Percentiles rank a stretch among this genome's conserved stretches.
Conservation (phyloP, 2,329 filamentous ascomycete species). For the Hypocrella siamensis region DNA sequence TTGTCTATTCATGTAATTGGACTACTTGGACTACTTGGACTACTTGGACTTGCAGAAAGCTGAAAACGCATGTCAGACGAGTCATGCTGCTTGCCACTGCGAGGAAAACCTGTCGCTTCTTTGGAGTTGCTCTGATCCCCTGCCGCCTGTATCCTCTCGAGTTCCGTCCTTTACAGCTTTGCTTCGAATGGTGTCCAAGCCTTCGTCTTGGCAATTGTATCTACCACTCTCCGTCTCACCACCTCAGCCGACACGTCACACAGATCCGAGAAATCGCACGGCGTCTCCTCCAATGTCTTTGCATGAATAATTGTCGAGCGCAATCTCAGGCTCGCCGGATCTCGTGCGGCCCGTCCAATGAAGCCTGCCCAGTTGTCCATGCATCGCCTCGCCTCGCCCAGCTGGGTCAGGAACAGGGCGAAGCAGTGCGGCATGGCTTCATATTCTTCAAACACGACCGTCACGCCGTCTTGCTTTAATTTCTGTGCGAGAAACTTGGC, state of each 20-base stretch:
- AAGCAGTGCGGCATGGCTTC: conserved; percentile 74
- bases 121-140: too few species aligned
- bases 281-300: conserved; percentile 32
- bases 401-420: conserved; percentile 35
- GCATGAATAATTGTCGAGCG: conserved; percentile 31
- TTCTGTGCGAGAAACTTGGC: conserved; percentile 41
- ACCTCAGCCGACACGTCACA: conserved; percentile 26
- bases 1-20: too few species aligned
- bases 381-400: conserved; percentile 32
- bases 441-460: conserved; percentile 54
- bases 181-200: conserved; percentile 6
- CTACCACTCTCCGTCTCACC: conserved; percentile 22
- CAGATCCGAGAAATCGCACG: conserved; percentile 26
- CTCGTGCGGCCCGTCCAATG: conserved; percentile 24
- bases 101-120: too few species aligned
- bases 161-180: conserved; percentile 13
- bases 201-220: conserved; percentile 8
- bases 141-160: conserved; percentile 10
- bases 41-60: too few species aligned
- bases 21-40: too few species aligned
- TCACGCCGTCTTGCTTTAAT: conserved; percentile 39
- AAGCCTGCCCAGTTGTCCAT: conserved; percentile 42
- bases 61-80: too few species aligned
- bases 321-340: conserved; percentile 17
- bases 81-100: too few species aligned